These are phyloP conservation scores for Danielia oregonensis DNA, from an alignment of 805 yeast genomes.

Conservation along the genomic window DNA sequence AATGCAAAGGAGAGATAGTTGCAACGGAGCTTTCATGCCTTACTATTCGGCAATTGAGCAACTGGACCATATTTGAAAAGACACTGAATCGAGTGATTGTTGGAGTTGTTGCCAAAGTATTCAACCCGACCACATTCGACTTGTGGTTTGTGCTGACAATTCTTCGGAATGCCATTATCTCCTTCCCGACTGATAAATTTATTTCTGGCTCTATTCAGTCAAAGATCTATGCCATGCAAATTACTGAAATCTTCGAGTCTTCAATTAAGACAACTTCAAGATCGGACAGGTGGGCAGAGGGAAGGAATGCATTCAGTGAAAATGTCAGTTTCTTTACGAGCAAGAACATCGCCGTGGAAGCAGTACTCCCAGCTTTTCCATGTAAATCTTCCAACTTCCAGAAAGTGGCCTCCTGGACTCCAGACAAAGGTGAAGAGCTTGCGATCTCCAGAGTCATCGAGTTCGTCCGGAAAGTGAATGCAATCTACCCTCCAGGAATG, in stretches of 20 bases:
- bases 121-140: slow-evolving; percentile 24
- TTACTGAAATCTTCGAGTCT: slow-evolving; percentile 42
- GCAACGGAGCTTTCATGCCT: no score
- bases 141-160: slow-evolving; percentile 31
- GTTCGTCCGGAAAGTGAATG: slow-evolving; percentile 25
- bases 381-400: slow-evolving; percentile 57
- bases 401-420: slow-evolving; percentile 46
- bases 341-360: slow-evolving; percentile 46
- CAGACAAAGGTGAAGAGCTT: slow-evolving; percentile 50
- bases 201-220: not conserved
- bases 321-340: slow-evolving; percentile 47
- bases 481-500: slow-evolving; percentile 52
- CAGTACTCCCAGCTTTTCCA: slow-evolving; percentile 62
- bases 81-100: slow-evolving; percentile 9
- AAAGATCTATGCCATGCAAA: slow-evolving; percentile 11
- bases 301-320: slow-evolving; percentile 37
- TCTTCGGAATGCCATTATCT: slow-evolving; percentile 17
- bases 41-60: not conserved
- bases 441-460: slow-evolving; percentile 29
- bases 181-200: slow-evolving; percentile 2
- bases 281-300: slow-evolving; percentile 47
- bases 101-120: slow-evolving; percentile 29
- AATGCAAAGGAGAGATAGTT: no score
- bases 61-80: not conserved
- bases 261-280: slow-evolving; percentile 45